Base-by-base conservation (phyloP, 208 protist genomes). In the Trypanosoma lewisi region DNA sequence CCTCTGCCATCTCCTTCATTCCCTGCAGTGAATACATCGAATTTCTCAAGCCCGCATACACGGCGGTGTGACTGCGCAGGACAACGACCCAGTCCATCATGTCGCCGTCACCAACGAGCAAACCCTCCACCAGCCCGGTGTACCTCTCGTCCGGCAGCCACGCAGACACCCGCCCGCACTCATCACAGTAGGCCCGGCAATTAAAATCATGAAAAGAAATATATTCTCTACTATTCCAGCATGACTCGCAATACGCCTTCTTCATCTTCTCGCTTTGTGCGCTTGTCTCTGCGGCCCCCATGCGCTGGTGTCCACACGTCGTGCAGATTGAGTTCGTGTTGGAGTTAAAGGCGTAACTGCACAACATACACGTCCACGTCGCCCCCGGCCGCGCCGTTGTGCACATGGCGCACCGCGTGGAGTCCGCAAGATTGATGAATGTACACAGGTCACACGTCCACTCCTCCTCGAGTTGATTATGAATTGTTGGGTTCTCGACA, bases 401-500 rank as follows among this genome's bases (percentile, higher is more conserved):
- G 56, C 89, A 95, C 37, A 95, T 92, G n/a, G 72, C 77, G 67
- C 89, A 95, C 11, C 89, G 83, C 27, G 82, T 90, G 25, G 74
- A 67, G 11, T 69, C 66, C 9, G 82, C 58, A n/a, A 77, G 63
- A 62, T 95, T 95, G 41, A 85, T 63, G 57, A 92, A 93, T 2
- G 89, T 95, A 62, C 89, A 95, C 28, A 76, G 53, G n/a, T 68
- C 63, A 49, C 89, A 95, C 48, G 65, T 73, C 87, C 89, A 95
- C 62, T 89, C 85, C 64, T 67, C 65, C 0, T 58, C 54, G 1
- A 55, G 0, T 16, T 56, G 41, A 33, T 63, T 58, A 14, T 47
- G 48, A 60, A 19, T 63, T 61, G 34, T 68, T 70, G 25, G 47
- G 48, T 34, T 64, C 39, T 58, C 77, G 28, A 31, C 63, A 42